Base-by-base conservation (phyloP, 768 basidiomycete genomes). In the Mycena metata region DNA sequence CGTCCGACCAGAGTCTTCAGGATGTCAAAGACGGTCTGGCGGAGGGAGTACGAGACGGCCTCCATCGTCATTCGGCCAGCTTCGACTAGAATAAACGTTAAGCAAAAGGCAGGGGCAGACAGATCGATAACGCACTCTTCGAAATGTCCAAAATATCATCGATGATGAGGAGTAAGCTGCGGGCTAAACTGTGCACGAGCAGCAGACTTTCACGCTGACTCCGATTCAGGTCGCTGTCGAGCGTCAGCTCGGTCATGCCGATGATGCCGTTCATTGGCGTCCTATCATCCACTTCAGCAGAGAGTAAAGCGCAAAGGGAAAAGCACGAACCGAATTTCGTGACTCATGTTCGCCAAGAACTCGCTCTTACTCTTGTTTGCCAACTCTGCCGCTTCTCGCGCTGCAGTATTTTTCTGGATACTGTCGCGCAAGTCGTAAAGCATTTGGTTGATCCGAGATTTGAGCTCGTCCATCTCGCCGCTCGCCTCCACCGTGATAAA, bases 191-290 rank as follows among this genome's bases (percentile, higher is more conserved):
- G 77, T 98, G 96, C 10, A 99, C 98, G 41, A 99, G 90, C 74
- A 98, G 85, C 78, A 99, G 83, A 78, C 96, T 98, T 83, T 99
- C 98, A 68, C 97, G 84, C 79, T 99, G 98, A 43, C 94, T 93
- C 70, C 97, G 83, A 68, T 96, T 98, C 72, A 99, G 81, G 77
- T 99, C 98, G 49, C 93, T 96, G 76, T 99, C 98, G 23, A 99
- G 89, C 12, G 98, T 98, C 64, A 99, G 82, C 79, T 97, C 96
- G 26, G 97, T 99, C 96, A 99, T 96, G n/a, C 97, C 97, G 72
- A 99, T 99, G 79, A 99, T 99, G 76, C 98, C 97, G 77, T 99
- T 99, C 97, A 99, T 99, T 0, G 98, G 98, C 24, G 98, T 99
- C 78, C 97, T 96, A 76, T 43, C 33, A 46, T 15, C 12, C 10